Conservation (phyloP, 768 basidiomycete species). For the Rickenella mellea region DNA sequence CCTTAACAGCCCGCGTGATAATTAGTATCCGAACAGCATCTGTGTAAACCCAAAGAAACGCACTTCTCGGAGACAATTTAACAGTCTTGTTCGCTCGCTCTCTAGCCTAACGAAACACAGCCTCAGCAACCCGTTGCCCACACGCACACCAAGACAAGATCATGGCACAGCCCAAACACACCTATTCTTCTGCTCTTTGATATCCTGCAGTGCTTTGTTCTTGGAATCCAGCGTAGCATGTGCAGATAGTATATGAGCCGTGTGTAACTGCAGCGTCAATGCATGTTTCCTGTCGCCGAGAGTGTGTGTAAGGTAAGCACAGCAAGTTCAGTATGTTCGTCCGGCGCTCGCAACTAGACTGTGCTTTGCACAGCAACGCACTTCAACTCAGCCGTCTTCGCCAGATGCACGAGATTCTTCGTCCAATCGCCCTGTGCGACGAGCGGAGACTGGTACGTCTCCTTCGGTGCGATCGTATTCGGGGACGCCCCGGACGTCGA, state of each 20-base stretch:
- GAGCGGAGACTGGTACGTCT: constrained; percentile 34
- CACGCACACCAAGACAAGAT: no score
- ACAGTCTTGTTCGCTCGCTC: constrained; percentile 60
- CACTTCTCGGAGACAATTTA: constrained; percentile 65
- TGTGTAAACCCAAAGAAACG: constrained; percentile 11
- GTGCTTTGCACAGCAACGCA: constrained; percentile 28
- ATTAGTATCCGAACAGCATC: constrained; percentile 3
- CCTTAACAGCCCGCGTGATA: constrained; percentile 25
- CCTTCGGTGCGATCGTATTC: no score
- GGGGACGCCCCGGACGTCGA: no score
- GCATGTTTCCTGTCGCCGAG: constrained; percentile 59
- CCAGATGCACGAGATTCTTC: constrained; percentile 74
- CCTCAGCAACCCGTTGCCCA: no score
- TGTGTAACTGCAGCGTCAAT: constrained; percentile 74
- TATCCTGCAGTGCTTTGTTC: constrained; percentile 67
- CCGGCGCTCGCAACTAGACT: constrained; percentile 1
- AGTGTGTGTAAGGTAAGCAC: not conserved
- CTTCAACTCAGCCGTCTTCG: constrained; percentile 85
- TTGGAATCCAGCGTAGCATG: constrained; percentile 75
- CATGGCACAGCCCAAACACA: no score
- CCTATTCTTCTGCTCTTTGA: constrained; percentile 79
- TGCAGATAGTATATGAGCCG: constrained; percentile 78
- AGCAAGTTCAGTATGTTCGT: not conserved
- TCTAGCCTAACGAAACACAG: no score
- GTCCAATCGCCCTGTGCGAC: constrained; percentile 84